These are phyloP conservation scores for Cordyceps militaris DNA, from an alignment of 2,329 filamentous ascomycete species.

Conservation along the genomic window DNA sequence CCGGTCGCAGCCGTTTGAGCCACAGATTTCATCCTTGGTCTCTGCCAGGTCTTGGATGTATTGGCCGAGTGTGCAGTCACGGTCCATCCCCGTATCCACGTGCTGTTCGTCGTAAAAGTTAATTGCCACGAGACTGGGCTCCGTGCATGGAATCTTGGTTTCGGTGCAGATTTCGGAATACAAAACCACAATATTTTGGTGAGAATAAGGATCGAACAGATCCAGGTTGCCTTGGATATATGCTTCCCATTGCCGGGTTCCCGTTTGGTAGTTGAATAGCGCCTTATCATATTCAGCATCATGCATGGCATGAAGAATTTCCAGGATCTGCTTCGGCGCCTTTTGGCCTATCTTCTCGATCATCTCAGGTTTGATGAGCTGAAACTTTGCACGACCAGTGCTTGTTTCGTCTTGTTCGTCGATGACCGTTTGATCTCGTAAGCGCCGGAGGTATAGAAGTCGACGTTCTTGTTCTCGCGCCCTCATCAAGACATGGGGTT, in stretches of 20 bases:
- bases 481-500: constrained; percentile 87
- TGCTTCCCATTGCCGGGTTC: constrained; percentile 93
- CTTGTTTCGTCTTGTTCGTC: constrained; percentile 53
- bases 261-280: constrained; percentile 85
- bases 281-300: constrained; percentile 96
- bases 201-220: constrained; percentile 88
- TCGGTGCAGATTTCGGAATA: constrained; percentile 91
- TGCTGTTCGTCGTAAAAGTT: constrained; percentile 94
- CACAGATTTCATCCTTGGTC: constrained; percentile 68
- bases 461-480: constrained; percentile 85
- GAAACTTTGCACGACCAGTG: constrained; percentile 65
- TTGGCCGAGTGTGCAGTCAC: constrained; percentile 88
- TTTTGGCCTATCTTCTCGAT: constrained; percentile 75
- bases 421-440: constrained; percentile 68
- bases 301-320: constrained; percentile 89
- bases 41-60: constrained; percentile 88
- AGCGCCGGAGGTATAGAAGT: constrained; percentile 70
- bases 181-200: constrained; percentile 92
- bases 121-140: constrained; percentile 82
- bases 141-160: constrained; percentile 87
- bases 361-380: constrained; percentile 93
- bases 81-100: constrained; percentile 61
- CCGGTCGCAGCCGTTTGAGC: constrained; percentile 76
- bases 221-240: constrained; percentile 84
- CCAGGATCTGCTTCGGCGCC: constrained; percentile 79